Percentiles rank a stretch among this genome's conserved stretches.
phyloP scores from a whole-genome alignment of 2,329 filamentous ascomycete species.

The Aspergillus unguis region DNA sequence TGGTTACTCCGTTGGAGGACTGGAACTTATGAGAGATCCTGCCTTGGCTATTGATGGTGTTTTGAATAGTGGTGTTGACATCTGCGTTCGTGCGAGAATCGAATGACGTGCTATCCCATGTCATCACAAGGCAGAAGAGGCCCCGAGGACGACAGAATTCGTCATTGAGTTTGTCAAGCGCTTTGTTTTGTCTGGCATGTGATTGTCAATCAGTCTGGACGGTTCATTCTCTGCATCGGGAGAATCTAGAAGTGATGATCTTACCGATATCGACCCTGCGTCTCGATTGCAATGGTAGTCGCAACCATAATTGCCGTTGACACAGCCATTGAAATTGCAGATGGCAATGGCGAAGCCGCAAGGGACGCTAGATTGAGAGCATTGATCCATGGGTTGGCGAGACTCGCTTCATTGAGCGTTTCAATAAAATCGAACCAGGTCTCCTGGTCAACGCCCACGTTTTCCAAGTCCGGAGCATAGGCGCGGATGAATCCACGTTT shows the following conservation, averaged over 20 bases:
- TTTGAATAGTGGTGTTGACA: slow-evolving; percentile 38
- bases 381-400: slow-evolving; percentile 38
- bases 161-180: slow-evolving; percentile 55
- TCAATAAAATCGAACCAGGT: slow-evolving; percentile 40
- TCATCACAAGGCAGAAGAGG: slow-evolving; percentile 55
- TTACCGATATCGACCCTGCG: slow-evolving; percentile 31
- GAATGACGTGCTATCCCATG: slow-evolving; percentile 46
- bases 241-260: too few species aligned
- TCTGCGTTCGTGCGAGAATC: slow-evolving; percentile 28
- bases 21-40: slow-evolving; percentile 34
- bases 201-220: too few species aligned
- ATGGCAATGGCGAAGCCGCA: slow-evolving; percentile 39
- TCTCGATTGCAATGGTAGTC: slow-evolving; percentile 42
- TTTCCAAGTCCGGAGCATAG: slow-evolving; percentile 36
- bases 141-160: slow-evolving; percentile 57
- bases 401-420: slow-evolving; percentile 37
- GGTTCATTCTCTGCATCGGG: too few species aligned
- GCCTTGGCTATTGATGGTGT: slow-evolving; percentile 24
- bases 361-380: slow-evolving; percentile 44
- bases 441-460: slow-evolving; percentile 34
- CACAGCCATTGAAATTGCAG: slow-evolving; percentile 42
- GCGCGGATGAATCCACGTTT: slow-evolving; percentile 40
- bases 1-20: slow-evolving; percentile 37
- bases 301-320: slow-evolving; percentile 45
- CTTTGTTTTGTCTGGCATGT: slow-evolving; percentile 40